Evolutionary conservation across 345 rosid species (phyloP).

Genomic region (Hibiscus syriacus): DNA sequence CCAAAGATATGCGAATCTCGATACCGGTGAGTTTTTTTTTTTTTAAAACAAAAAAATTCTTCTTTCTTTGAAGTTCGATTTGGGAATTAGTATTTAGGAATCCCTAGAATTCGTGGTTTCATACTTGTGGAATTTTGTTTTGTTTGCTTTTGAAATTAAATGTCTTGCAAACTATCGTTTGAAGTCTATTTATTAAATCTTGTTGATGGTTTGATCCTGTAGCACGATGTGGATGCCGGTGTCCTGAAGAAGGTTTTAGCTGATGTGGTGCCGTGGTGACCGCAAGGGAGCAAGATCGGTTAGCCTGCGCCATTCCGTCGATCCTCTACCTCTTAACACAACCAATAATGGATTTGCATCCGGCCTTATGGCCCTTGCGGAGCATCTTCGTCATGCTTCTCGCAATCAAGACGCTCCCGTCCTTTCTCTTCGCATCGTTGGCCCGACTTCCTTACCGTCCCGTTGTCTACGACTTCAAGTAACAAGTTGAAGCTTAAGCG

Average conservation of each 20-base stretch:
- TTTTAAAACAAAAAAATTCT: background rate
- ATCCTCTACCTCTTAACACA: constrained; percentile 72
- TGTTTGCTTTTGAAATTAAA: too few relatives aligned
- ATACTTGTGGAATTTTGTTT: too few relatives aligned
- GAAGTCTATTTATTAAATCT: background rate
- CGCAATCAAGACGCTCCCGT: constrained; percentile 38
- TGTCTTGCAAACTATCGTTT: background rate
- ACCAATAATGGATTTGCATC: constrained; percentile 58
- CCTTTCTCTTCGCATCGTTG: constrained; percentile 86
- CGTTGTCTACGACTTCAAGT: constrained; percentile 32
- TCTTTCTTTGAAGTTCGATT: background rate
- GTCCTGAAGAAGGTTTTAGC: constrained; percentile 82
- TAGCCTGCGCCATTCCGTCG: constrained; percentile 77
- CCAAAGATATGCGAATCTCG: constrained; percentile 65
- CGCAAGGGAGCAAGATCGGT: constrained; percentile 89
- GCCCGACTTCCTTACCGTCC: constrained; percentile 63
- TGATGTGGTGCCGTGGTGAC: constrained; percentile 92
- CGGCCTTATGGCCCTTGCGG: constrained; percentile 74
- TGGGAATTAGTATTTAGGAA: background rate
- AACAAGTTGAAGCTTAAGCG: constrained; percentile 40
- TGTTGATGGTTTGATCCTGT: constrained; percentile 20
- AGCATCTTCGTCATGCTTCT: constrained; percentile 62
- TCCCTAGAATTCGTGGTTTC: background rate
- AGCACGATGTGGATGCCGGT: constrained; percentile 99
- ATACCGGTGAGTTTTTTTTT: constrained; percentile 56